These are phyloP conservation scores for Pholiota conissans DNA, from an alignment of 768 basidiomycete species.

Conservation along the genomic window DNA sequence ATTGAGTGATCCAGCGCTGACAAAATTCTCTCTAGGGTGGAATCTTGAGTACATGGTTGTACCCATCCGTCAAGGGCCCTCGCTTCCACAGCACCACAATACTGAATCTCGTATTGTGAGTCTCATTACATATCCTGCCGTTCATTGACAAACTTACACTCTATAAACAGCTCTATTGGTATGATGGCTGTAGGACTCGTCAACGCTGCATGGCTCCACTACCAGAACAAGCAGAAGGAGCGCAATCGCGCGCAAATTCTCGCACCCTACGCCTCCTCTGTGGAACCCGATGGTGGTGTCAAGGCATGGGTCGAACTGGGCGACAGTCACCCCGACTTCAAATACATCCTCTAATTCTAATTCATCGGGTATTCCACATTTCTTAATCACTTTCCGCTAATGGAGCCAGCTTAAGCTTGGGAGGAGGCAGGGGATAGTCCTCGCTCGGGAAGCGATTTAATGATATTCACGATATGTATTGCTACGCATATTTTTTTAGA, in stretches of 20 bases:
- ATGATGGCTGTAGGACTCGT: conserved; percentile 21
- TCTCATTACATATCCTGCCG: neutral
- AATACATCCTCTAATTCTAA: neutral
- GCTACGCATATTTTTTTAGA: neutral
- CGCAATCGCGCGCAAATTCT: conserved; percentile 24
- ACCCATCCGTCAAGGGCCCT: conserved; percentile 37
- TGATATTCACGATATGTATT: neutral
- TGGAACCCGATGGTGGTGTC: conserved; percentile 23
- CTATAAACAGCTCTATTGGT: conserved; percentile 21
- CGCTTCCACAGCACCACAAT: conserved; percentile 35
- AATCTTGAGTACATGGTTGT: conserved; percentile 39
- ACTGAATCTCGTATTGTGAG: conserved; percentile 36
- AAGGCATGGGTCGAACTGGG: conserved; percentile 35
- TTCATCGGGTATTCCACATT: neutral
- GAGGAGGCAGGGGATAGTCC: neutral
- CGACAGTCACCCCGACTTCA: conserved; percentile 36
- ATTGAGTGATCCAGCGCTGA: neutral
- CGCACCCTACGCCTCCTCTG: conserved; percentile 17
- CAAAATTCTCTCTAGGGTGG: conserved; percentile 32
- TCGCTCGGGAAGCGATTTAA: conserved; percentile 1
- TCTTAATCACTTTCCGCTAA: neutral
- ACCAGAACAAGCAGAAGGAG: conserved; percentile 23
- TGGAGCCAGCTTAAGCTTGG: neutral
- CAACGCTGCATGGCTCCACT: conserved; percentile 19
- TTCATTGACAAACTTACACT: neutral